phyloP scores from a whole-genome alignment of 2,329 filamentous ascomycete species.

The Fusarium pseudoanthophilum region DNA sequence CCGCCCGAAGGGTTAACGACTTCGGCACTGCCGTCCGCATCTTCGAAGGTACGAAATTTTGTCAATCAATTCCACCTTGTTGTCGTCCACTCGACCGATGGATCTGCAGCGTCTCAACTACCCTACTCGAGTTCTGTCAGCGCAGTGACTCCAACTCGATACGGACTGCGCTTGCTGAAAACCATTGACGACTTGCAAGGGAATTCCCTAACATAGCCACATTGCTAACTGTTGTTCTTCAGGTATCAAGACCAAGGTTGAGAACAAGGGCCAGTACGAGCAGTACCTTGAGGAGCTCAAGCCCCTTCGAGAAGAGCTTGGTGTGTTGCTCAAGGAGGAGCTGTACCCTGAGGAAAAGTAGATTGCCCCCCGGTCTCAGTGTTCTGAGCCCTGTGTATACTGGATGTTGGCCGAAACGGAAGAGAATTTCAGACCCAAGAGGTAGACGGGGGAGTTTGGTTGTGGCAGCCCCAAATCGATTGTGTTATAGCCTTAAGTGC shows the following conservation, averaged over 20 bases:
- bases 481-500: constrained; percentile 46
- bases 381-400: constrained; percentile 48
- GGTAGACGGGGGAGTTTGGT: constrained; percentile 47
- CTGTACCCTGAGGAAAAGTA: constrained; percentile 78
- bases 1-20: constrained; percentile 96
- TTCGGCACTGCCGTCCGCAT: constrained; percentile 97
- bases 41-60: constrained; percentile 83
- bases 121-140: constrained; percentile 14
- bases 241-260: constrained; percentile 99
- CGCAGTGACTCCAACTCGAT: constrained; percentile 13
- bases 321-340: constrained; percentile 89
- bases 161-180: background rate
- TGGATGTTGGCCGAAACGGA: constrained; percentile 49
- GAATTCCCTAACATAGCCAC: background rate
- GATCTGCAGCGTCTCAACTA: constrained; percentile 9
- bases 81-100: constrained; percentile 21
- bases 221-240: constrained; percentile 32
- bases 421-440: constrained; percentile 42
- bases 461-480: constrained; percentile 47
- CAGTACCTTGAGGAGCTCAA: constrained; percentile 96
- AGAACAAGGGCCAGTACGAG: constrained; percentile 97
- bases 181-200: background rate
- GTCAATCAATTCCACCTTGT: constrained; percentile 26
- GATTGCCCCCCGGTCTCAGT: constrained; percentile 44
- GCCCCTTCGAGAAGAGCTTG: constrained; percentile 91